Base-by-base conservation (phyloP, 2,329 filamentous ascomycete species). In the Fulvia fulva region DNA sequence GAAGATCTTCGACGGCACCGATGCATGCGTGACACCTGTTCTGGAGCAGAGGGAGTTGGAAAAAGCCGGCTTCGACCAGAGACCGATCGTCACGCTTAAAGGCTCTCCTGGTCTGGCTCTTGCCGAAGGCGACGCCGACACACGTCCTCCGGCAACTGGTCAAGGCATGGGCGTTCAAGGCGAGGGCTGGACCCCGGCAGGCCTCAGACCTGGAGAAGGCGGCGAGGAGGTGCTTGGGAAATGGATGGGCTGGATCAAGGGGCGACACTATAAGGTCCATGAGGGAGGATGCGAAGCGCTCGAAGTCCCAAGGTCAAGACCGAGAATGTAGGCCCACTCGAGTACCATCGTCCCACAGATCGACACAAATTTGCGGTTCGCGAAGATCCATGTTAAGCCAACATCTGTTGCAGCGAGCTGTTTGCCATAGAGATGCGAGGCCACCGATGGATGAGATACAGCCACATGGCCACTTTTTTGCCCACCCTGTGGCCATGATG, bases 11-110 rank as follows among this genome's bases (percentile, higher is more conserved):
- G 90, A 96, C 71, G 90, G 89, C 11, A 94, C 89, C 0, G 93
- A 97, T 75, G 93, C 93, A 1, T 97, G 93, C 73, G 91, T 88
- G 63, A 91, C 90, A n/a, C 93, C 93, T 0, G 89, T 97, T 1
- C 77, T 96, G 44, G 86, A 86, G 32, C 89, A 91, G 64, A 69
- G 66, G 0, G 91, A 96, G 75, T 77, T 96, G 45, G 83, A 90
- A 68, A 63, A 71, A n/a, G 75, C 72, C 21, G 81, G 80, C 0
- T 85, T 87, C 49, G 88, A 91, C 64, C 88, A 90, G 75, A 75
- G 89, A 60, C 88, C 89, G 1, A 75, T 81, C 1, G 88, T 92
- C 9, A 85, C 85, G 34, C 74, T 97, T 68, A 81, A 79, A 37
- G 80, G 78, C 23, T 91, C 89, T 11, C 91, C 92, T 0, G 86